Percentiles rank a stretch among this genome's conserved stretches.
phyloP scores from a whole-genome alignment of 192 early-diverging fungal genomes.

The Coemansia sp. region DNA sequence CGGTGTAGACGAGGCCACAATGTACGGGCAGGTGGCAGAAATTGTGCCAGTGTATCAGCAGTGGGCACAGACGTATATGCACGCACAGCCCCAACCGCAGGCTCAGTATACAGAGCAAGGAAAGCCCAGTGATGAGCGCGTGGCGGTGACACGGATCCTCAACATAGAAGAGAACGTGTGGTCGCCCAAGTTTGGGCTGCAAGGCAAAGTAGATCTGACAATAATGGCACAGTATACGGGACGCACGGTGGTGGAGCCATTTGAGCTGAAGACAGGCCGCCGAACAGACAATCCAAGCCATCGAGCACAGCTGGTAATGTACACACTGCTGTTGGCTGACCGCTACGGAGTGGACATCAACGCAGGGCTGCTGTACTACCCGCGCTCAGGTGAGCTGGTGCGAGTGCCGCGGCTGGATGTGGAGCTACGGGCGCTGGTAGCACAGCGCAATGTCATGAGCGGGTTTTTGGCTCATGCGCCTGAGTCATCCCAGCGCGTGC shows the following conservation, averaged over 20 bases:
- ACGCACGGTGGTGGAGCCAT: slow-evolving; percentile 61
- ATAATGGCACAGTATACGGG: slow-evolving; percentile 25
- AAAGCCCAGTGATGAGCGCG: neutral
- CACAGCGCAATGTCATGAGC: slow-evolving; percentile 74
- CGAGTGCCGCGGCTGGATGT: slow-evolving; percentile 59
- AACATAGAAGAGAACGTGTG: slow-evolving; percentile 91
- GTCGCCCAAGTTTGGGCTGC: slow-evolving; percentile 89
- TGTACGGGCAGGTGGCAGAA: slow-evolving; percentile 52
- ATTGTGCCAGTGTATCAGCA: slow-evolving; percentile 54
- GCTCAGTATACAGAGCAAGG: slow-evolving; percentile 23
- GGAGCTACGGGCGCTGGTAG: slow-evolving; percentile 73
- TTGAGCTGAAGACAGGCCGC: slow-evolving; percentile 89
- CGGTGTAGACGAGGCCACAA: slow-evolving; percentile 59
- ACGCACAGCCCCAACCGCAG: slow-evolving; percentile 13
- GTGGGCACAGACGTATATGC: slow-evolving; percentile 56
- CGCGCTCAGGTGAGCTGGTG: slow-evolving; percentile 64
- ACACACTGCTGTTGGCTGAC: slow-evolving; percentile 82
- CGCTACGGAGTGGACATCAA: slow-evolving; percentile 72
- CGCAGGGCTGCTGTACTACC: slow-evolving; percentile 75
- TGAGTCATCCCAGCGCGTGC: slow-evolving; percentile 2
- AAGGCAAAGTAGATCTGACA: slow-evolving; percentile 87
- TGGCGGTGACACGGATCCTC: slow-evolving; percentile 66
- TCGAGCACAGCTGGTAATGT: slow-evolving; percentile 80
- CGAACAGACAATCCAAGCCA: slow-evolving; percentile 60
- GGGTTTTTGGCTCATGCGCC: neutral